These are phyloP conservation scores for Zopfochytrium polystomum DNA, from an alignment of 371 early-diverging fungal species.

Conservation along the genomic window DNA sequence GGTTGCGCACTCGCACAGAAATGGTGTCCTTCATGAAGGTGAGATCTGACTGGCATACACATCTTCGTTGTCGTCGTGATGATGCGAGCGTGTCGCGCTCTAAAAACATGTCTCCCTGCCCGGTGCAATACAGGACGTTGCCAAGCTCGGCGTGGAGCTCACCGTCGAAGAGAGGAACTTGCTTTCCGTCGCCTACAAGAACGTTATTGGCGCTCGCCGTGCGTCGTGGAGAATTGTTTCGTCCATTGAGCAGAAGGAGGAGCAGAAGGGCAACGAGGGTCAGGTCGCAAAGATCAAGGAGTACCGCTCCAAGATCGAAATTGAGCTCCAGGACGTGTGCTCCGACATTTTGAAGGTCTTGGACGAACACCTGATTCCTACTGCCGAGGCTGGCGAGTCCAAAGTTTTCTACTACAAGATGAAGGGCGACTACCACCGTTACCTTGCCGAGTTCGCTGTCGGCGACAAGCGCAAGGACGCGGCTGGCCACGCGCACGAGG, in stretches of 20 bases:
- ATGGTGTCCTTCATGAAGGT: conserved; percentile 95
- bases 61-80: no score
- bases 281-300: conserved; percentile 87
- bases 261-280: conserved; percentile 80
- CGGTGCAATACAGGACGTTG: conserved; percentile 54
- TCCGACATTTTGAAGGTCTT: conserved; percentile 93
- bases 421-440: conserved; percentile 99
- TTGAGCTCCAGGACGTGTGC: conserved; percentile 94
- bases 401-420: conserved; percentile 99
- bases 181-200: conserved; percentile 99
- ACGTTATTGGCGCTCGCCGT: conserved; percentile 98
- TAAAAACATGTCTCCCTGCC: no score
- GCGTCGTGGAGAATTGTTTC: conserved; percentile 99
- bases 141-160: conserved; percentile 70
- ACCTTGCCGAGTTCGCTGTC: conserved; percentile 96
- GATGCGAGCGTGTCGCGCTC: no score
- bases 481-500: conserved; percentile 84
- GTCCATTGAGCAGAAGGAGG: conserved; percentile 98
- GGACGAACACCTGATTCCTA: conserved; percentile 83
- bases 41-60: conserved; percentile 42
- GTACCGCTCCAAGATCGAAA: conserved; percentile 90
- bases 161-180: conserved; percentile 97
- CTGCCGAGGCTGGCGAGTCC: conserved; percentile 88
- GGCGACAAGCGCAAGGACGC: conserved; percentile 86
- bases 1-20: no score